These are phyloP conservation scores for Protomyces lactucae-debilis DNA, from an alignment of 1,139 yeast genomes.

Conservation along the genomic window DNA sequence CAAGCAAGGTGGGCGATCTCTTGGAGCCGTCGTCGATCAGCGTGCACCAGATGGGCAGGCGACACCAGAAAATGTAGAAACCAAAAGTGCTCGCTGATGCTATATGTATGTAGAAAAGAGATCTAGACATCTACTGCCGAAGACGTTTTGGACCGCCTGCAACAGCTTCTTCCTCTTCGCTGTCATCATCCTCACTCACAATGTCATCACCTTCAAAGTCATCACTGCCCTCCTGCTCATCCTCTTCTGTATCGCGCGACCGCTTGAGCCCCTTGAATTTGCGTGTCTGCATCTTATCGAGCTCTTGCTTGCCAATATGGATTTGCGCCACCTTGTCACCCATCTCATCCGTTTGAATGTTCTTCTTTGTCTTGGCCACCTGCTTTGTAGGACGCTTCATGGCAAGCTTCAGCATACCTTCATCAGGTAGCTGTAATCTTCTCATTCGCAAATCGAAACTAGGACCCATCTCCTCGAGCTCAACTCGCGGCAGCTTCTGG, in stretches of 20 bases:
- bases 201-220: slow-evolving; percentile 2
- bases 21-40: too few species aligned
- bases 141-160: background rate
- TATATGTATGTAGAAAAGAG: background rate
- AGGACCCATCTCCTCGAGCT: slow-evolving; percentile 93
- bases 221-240: slow-evolving; percentile 44
- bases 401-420: slow-evolving; percentile 91
- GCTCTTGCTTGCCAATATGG: slow-evolving; percentile 93
- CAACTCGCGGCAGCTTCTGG: slow-evolving; percentile 89
- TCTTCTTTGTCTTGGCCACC: slow-evolving; percentile 79
- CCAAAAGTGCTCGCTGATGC: background rate
- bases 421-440: slow-evolving; percentile 73
- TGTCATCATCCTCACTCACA: slow-evolving; percentile 10
- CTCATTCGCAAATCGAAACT: slow-evolving; percentile 90
- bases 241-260: slow-evolving; percentile 68
- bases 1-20: too few species aligned
- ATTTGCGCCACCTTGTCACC: slow-evolving; percentile 97
- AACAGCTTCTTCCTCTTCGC: background rate
- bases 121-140: background rate
- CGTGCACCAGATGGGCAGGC: too few species aligned
- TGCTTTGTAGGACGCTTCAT: slow-evolving; percentile 73
- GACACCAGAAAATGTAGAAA: too few species aligned
- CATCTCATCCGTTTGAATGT: slow-evolving; percentile 75
- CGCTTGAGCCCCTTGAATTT: slow-evolving; percentile 97
- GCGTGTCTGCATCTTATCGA: slow-evolving; percentile 84